Conservation (phyloP, 352 stramenopile species). For the Phytophthora sansomeana region DNA sequence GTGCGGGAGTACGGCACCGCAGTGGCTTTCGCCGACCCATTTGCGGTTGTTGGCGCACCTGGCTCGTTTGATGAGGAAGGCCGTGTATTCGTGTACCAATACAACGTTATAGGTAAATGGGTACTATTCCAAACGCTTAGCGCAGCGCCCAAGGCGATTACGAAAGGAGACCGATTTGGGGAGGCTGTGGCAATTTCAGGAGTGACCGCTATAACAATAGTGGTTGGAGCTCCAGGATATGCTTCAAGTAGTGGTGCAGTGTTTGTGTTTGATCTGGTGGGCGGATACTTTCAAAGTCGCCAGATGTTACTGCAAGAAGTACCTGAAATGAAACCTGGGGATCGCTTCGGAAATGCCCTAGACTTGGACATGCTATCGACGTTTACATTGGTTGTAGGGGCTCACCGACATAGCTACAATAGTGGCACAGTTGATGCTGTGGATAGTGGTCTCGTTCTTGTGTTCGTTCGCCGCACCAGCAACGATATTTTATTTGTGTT, state of each 20-base stretch:
- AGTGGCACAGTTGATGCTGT: constrained; percentile 27
- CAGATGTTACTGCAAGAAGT: constrained; percentile 66
- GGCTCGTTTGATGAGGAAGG: constrained; percentile 64
- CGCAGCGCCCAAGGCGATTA: constrained; percentile 50
- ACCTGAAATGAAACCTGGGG: constrained; percentile 55
- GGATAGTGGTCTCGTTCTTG: constrained; percentile 59
- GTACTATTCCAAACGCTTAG: constrained; percentile 74
- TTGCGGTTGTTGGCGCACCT: constrained; percentile 69
- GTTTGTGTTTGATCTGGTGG: constrained; percentile 78
- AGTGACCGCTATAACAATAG: constrained; percentile 54
- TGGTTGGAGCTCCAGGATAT: constrained; percentile 78
- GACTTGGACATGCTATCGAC: constrained; percentile 77
- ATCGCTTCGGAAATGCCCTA: constrained; percentile 75
- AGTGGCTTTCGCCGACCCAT: constrained; percentile 59
- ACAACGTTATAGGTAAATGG: constrained; percentile 55
- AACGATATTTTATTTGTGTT: constrained; percentile 75
- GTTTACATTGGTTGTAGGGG: constrained; percentile 75
- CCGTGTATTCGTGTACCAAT: constrained; percentile 82
- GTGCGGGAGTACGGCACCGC: constrained; percentile 65
- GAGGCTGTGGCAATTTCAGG: constrained; percentile 72
- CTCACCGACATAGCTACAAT: constrained; percentile 50
- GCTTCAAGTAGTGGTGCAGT: constrained; percentile 57
- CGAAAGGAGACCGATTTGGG: constrained; percentile 71
- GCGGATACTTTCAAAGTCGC: constrained; percentile 65
- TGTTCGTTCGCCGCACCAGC: constrained; percentile 60